A percentile compares a stretch with the other conserved stretches of the same genome.
These are phyloP conservation scores for Ophiocordyceps polyrhachis-furcata DNA, from an alignment of 2,329 filamentous ascomycete genomes.

Conservation along the genomic window DNA sequence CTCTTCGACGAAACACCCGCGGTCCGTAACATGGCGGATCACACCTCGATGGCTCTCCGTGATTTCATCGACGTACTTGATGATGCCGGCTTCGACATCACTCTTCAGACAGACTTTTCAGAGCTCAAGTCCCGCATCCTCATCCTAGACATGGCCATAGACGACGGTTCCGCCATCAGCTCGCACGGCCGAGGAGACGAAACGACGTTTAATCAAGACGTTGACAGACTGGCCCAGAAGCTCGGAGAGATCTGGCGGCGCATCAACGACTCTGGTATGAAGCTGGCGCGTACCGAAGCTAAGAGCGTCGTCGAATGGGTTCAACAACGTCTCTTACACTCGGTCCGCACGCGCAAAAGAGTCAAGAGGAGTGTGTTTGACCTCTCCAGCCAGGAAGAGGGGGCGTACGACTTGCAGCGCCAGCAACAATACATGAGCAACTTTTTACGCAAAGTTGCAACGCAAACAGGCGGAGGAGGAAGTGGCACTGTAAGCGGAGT, in stretches of 20 bases:
- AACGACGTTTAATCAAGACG: slow-evolving; percentile 44
- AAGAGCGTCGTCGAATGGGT: slow-evolving; percentile 61
- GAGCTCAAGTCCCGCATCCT: slow-evolving; percentile 45
- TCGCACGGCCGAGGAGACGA: slow-evolving; percentile 13
- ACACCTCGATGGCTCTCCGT: slow-evolving; percentile 18
- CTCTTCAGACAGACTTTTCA: slow-evolving; percentile 43
- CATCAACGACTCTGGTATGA: slow-evolving; percentile 59
- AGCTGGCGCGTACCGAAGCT: slow-evolving; percentile 52
- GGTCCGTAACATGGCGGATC: slow-evolving; percentile 19
- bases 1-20: slow-evolving; percentile 33
- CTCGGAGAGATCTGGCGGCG: slow-evolving; percentile 38
- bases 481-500: not conserved
- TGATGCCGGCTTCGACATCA: slow-evolving; percentile 31
- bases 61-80: slow-evolving; percentile 26
- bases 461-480: not conserved
- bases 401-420: slow-evolving; percentile 22
- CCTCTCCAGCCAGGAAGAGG: slow-evolving; percentile 13
- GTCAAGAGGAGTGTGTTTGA: slow-evolving; percentile 35
- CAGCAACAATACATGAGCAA: slow-evolving; percentile 32
- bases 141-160: slow-evolving; percentile 59
- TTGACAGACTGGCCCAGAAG: slow-evolving; percentile 46
- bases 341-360: slow-evolving; percentile 45
- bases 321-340: slow-evolving; percentile 52
- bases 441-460: slow-evolving; percentile 14
- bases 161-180: slow-evolving; percentile 29